Evolutionary conservation across 257 asterid species (phyloP), one percentile per base, ranked within the genome.

Genomic region (Pogostemon cablin): DNA sequence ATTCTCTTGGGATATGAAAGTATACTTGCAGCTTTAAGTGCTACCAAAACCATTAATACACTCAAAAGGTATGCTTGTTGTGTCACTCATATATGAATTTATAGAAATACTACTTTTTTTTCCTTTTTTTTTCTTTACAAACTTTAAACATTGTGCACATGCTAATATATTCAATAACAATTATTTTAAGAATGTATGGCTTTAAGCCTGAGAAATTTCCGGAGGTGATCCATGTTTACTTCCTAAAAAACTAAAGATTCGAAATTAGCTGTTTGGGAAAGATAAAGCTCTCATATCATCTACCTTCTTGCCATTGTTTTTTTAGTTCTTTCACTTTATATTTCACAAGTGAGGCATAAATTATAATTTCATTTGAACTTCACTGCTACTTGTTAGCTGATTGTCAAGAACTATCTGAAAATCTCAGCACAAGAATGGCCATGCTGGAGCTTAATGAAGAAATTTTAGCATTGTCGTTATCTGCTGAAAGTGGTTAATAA

Each of bases 251-350:
- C 99, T 62, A 93, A 3, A 85, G 98, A 68, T 93, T 91, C 39
- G 99, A 98, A 35, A 91, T 93, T 73, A 78, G 97, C 88, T 93
- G 99, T 77, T 81, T 93, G 72, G 99, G 99, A 86, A 93, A 97
- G 98, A 7, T 76, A 65, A 20, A 42, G 1, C 39, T 63, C 62
- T 48, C 63, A 9, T 42, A 44, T 44, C 25, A 20, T 20, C 25
- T 1, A 20, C 25, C 25, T 54, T 10, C 49, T 52, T 44, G 20
- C 41, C 25, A 20, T 20, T 20, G 25, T 7, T 48, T 5, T 7
- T 20, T 67, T 7, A 0, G 38, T 9, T 6, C 44, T 3, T 43
- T 34, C 3, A 1, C 15, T 41, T 17, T 39, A 12, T 41, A 48
- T 44, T 67, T 12, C 48, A 20, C 25, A 20, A 20, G 25, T 20